Conservation (phyloP, 148 eudicot species). For the Chenopodium album region DNA sequence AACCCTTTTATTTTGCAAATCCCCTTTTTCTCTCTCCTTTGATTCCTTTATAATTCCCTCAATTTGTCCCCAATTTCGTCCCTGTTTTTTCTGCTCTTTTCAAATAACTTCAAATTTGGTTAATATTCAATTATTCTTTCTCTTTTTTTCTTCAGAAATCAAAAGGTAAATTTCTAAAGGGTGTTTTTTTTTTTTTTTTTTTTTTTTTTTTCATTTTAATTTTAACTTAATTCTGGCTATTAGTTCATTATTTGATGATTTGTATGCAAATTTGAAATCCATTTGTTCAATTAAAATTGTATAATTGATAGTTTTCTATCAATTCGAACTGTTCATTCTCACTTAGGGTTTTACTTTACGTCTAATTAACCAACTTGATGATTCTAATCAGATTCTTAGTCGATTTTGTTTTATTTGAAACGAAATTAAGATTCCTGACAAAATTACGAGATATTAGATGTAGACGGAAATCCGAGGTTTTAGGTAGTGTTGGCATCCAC, state of each 20-base stretch:
- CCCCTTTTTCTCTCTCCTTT: neutral
- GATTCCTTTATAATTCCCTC: neutral
- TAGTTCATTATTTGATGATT: neutral
- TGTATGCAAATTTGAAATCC: neutral
- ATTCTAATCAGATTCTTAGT: neutral
- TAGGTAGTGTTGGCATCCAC: neutral
- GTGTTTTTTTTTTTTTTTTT: neutral
- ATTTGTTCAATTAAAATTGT: neutral
- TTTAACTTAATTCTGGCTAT: neutral
- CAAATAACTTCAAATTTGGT: too few species aligned
- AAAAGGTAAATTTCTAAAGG: neutral
- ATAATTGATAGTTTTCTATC: neutral
- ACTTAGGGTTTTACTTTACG: neutral
- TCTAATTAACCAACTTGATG: neutral
- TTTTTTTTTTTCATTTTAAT: too few species aligned
- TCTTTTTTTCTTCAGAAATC: neutral
- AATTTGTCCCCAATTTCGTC: neutral
- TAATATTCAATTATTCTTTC: too few species aligned
- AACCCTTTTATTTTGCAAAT: neutral
- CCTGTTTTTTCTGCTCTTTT: neutral
- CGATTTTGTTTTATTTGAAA: too few species aligned
- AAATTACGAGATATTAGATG: too few species aligned
- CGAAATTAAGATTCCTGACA: too few species aligned
- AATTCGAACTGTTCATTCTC: neutral
- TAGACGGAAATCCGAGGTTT: too few species aligned